phyloP scores from a whole-genome alignment of 139 green algal species.

The Raphidocelis subcapitata region DNA sequence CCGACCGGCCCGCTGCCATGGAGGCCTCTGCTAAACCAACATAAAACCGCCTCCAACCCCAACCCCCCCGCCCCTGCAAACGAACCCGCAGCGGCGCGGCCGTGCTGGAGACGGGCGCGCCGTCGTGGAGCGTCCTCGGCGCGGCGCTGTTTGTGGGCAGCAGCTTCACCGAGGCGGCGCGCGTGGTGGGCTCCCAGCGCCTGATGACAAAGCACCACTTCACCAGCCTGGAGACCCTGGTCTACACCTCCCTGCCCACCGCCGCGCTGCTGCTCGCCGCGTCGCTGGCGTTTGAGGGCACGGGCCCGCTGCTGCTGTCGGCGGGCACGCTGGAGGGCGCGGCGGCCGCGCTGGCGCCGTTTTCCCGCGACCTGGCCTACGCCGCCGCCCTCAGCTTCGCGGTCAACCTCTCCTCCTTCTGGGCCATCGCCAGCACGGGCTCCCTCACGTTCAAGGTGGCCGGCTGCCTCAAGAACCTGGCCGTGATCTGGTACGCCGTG shows the following conservation, averaged over 20 bases:
- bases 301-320: conserved; percentile 11
- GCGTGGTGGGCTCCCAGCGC: conserved; percentile 49
- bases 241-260: conserved; percentile 57
- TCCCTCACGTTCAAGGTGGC: conserved; percentile 77
- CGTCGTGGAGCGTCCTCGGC: conserved; percentile 31
- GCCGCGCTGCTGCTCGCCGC: conserved; percentile 37
- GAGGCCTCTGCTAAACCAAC: too few relatives aligned
- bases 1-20: too few relatives aligned
- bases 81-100: conserved; percentile 33
- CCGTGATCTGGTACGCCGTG: conserved; percentile 50
- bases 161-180: conserved; percentile 41
- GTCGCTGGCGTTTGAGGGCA: conserved; percentile 36
- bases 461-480: conserved; percentile 66
- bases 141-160: conserved; percentile 36
- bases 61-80: too few relatives aligned
- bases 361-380: background rate
- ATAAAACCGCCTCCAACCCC: background rate
- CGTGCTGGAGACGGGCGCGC: conserved; percentile 43
- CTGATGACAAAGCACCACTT: background rate
- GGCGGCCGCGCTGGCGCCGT: background rate
- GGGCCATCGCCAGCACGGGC: conserved; percentile 63
- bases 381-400: conserved; percentile 9
- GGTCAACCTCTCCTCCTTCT: conserved; percentile 64
- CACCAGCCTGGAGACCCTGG: conserved; percentile 52
- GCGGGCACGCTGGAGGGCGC: background rate